Evolutionary conservation across 306 rosid species (phyloP).

Genomic region (Corylus heterophylla): DNA sequence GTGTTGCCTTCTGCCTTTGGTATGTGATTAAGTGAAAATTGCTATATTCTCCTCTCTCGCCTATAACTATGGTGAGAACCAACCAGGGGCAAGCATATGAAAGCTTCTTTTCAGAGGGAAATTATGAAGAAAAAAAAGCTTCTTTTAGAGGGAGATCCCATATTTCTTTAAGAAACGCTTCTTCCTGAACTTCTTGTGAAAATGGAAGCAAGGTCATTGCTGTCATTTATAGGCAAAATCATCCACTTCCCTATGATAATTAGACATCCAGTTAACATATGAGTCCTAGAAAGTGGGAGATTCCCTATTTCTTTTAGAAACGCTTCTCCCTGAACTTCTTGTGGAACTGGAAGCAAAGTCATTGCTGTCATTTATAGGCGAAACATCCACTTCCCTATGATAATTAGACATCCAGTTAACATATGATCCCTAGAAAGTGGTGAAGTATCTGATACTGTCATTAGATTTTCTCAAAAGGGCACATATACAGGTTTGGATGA

Average conservation of each 20-base stretch:
- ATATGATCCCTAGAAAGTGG: neutral
- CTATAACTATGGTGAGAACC: neutral
- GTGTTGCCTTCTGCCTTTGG: neutral
- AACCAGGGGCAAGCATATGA: neutral
- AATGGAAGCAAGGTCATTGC: neutral
- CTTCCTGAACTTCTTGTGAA: neutral
- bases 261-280: neutral
- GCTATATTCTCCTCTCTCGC: neutral
- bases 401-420: neutral
- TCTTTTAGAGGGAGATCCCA: neutral
- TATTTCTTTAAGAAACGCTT: neutral
- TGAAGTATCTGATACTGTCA: neutral
- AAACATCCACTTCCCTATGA: too few relatives aligned
- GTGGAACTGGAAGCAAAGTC: neutral
- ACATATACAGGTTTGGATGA: neutral
- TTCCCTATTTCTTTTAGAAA: neutral
- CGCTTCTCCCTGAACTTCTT: neutral
- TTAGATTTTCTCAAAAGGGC: neutral
- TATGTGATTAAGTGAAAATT: neutral
- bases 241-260: too few relatives aligned
- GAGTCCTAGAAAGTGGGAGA: neutral
- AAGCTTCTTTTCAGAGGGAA: neutral
- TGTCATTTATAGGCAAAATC: too few relatives aligned
- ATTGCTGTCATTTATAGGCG: too few relatives aligned
- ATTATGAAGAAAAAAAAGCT: neutral